These are phyloP conservation scores for Trichoderma arundinaceum DNA, from an alignment of 2,329 filamentous ascomycete species.

Conservation along the genomic window DNA sequence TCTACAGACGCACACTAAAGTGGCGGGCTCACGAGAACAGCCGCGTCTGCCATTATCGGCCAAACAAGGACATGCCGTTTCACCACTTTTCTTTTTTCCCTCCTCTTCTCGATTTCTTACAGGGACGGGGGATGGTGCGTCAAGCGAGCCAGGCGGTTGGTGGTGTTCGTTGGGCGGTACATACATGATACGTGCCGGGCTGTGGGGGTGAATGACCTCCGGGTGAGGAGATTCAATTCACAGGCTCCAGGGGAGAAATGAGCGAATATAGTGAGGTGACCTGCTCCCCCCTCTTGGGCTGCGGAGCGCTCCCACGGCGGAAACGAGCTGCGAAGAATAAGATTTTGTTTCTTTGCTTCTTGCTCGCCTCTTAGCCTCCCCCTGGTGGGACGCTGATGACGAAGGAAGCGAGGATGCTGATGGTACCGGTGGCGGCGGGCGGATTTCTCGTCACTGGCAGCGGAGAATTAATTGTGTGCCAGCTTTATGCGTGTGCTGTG, in stretches of 20 bases:
- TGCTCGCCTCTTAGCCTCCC: neutral
- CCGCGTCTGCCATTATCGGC: neutral
- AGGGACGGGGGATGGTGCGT: conserved; percentile 2
- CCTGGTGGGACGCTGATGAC: conserved; percentile 7
- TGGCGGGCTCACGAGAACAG: conserved; percentile 22
- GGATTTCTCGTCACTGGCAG: conserved; percentile 8
- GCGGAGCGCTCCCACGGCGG: conserved; percentile 1
- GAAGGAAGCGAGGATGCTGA: conserved; percentile 16
- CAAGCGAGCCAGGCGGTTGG: conserved; percentile 29
- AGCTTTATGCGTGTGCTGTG: conserved; percentile 6
- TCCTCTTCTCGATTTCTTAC: neutral
- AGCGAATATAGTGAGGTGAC: conserved; percentile 26
- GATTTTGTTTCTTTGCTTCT: neutral
- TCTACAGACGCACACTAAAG: conserved; percentile 26
- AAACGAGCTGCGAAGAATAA: conserved; percentile 11
- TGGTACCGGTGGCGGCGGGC: conserved; percentile 20
- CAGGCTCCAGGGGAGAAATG: conserved; percentile 23
- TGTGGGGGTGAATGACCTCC: conserved; percentile 26
- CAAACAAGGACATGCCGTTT: neutral
- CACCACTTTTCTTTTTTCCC: neutral
- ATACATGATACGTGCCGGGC: conserved; percentile 27
- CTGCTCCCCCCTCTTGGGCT: conserved; percentile 3
- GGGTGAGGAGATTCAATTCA: conserved; percentile 14
- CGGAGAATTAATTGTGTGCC: conserved; percentile 31
- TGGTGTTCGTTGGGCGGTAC: conserved; percentile 31